Evolutionary conservation across 2,329 filamentous ascomycete genomes (phyloP).

Genomic region (Colletotrichum spinosum): DNA sequence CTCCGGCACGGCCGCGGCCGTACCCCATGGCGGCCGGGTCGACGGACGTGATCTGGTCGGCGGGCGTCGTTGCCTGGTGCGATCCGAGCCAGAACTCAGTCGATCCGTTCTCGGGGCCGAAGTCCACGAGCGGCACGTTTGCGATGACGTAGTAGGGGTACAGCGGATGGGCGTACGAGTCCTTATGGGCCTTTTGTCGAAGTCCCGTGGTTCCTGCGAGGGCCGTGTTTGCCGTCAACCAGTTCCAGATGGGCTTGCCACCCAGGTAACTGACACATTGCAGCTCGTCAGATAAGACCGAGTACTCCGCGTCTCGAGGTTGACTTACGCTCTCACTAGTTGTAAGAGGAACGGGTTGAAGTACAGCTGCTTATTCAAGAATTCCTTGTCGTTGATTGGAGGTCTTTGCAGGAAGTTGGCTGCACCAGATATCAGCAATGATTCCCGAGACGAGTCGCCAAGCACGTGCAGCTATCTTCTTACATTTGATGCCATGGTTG

Average conservation of each 20-base stretch:
- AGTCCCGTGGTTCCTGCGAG: conserved; percentile 3
- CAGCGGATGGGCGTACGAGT: conserved; percentile 12
- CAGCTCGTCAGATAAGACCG: too few relatives aligned
- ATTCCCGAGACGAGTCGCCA: too few relatives aligned
- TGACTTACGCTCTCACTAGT: conserved; percentile 1
- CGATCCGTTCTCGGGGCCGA: conserved; percentile 63
- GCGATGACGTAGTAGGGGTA: conserved; percentile 18
- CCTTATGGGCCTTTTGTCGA: conserved; percentile 5
- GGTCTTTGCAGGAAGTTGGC: conserved; percentile 15
- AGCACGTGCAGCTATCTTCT: neutral
- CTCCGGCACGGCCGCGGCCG: conserved; percentile 5
- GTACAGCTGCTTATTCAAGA: conserved; percentile 12
- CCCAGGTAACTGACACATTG: neutral
- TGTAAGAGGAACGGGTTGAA: conserved; percentile 8
- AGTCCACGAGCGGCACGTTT: conserved; percentile 59
- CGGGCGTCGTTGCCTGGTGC: conserved; percentile 46
- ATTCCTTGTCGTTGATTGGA: conserved; percentile 2
- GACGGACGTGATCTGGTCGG: conserved; percentile 54
- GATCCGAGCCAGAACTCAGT: conserved; percentile 72
- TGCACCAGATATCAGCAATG: neutral
- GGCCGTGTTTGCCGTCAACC: conserved; percentile 13
- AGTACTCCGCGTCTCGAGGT: neutral
- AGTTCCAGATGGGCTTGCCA: conserved; percentile 21
- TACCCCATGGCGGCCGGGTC: conserved; percentile 3
- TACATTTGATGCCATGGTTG: conserved; percentile 71